phyloP scores from a whole-genome alignment of 208 protist genomes.

The Crithidia fasciculata region DNA sequence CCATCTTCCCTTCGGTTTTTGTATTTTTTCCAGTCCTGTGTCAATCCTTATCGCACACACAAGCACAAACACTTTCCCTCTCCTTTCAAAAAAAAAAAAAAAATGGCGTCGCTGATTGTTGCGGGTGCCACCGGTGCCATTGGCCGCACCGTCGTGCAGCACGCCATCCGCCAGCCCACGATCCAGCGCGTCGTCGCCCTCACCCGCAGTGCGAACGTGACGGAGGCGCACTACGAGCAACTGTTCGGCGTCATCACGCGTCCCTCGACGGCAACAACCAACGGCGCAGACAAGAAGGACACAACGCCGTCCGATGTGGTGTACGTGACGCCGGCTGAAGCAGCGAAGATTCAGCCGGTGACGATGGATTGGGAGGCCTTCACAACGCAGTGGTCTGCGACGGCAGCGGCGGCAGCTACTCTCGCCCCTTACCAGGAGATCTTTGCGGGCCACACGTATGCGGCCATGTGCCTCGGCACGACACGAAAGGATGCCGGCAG shows the following conservation, averaged over 20 bases:
- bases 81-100: background rate
- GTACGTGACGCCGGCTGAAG: slow-evolving; percentile 32
- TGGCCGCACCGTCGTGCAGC: slow-evolving; percentile 60
- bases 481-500: slow-evolving; percentile 81
- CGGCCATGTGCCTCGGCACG: slow-evolving; percentile 81
- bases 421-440: slow-evolving; percentile 39
- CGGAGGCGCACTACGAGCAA: slow-evolving; percentile 28
- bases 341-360: slow-evolving; percentile 44
- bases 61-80: slow-evolving; percentile 7
- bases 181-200: slow-evolving; percentile 72
- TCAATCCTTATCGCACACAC: background rate
- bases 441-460: slow-evolving; percentile 68
- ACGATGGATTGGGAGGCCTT: slow-evolving; percentile 78
- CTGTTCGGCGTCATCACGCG: slow-evolving; percentile 47
- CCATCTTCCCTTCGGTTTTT: background rate
- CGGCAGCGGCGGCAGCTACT: background rate
- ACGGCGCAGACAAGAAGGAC: background rate
- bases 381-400: slow-evolving; percentile 36
- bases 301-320: background rate
- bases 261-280: background rate
- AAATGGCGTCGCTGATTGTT: slow-evolving; percentile 65
- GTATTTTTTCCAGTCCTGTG: background rate
- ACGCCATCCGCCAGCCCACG: slow-evolving; percentile 42
- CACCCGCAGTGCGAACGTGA: slow-evolving; percentile 37
- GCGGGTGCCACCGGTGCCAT: slow-evolving; percentile 79